phyloP scores from a whole-genome alignment of 1,139 yeast species.

The Nakaseomyces kungkrabaensis region DNA sequence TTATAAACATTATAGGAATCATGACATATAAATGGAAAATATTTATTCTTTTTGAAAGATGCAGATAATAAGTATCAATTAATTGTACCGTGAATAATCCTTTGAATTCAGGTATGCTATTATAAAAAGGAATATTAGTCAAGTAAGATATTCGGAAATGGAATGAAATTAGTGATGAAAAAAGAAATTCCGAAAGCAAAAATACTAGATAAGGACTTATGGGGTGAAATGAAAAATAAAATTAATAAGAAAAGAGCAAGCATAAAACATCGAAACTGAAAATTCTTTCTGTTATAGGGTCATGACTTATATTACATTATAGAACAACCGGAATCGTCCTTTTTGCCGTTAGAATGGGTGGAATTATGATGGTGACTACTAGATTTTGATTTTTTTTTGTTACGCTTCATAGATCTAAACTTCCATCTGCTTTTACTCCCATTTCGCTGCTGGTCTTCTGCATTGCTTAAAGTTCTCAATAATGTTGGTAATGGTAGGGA shows the following conservation, averaged over 20 bases:
- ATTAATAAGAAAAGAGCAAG: not conserved
- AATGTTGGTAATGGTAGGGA: slow-evolving; percentile 21
- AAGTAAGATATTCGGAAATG: not conserved
- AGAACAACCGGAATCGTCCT: not conserved
- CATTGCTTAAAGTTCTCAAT: slow-evolving; percentile 11
- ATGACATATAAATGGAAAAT: not conserved
- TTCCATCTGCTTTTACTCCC: not conserved
- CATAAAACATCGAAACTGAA: too few species aligned
- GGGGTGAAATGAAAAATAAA: not conserved
- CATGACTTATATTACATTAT: not conserved
- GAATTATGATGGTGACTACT: not conserved
- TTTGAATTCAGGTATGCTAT: not conserved
- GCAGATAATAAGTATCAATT: not conserved
- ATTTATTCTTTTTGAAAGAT: not conserved
- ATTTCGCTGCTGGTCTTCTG: slow-evolving; percentile 6
- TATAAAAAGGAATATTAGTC: not conserved
- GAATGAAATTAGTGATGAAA: too few species aligned
- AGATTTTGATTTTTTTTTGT: not conserved
- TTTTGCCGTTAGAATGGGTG: not conserved
- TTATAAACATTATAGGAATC: not conserved
- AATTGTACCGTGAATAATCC: not conserved
- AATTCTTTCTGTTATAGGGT: not conserved
- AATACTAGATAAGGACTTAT: too few species aligned
- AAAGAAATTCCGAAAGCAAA: too few species aligned
- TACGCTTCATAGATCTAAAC: not conserved